phyloP scores from a whole-genome alignment of 2,329 filamentous ascomycete genomes.

The Alternaria burnsii region DNA sequence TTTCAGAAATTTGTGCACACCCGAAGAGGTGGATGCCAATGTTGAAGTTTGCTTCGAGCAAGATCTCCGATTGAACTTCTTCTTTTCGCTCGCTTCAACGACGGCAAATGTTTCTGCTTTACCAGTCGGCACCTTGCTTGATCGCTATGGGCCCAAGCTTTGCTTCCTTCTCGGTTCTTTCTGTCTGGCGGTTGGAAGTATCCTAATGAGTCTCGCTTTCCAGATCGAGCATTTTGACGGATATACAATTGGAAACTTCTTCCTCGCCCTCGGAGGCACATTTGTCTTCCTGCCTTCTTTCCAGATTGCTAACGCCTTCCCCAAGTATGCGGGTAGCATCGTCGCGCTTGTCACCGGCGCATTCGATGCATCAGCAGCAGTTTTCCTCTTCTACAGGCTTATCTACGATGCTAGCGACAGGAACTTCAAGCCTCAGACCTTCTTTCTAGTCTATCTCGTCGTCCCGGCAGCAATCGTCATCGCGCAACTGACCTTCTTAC shows the following conservation, averaged over 20 bases:
- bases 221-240: conserved; percentile 48
- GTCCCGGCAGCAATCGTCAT: conserved; percentile 73
- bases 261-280: conserved; percentile 79
- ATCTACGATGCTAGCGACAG: conserved; percentile 68
- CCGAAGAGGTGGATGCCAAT: conserved; percentile 43
- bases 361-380: conserved; percentile 81
- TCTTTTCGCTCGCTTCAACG: conserved; percentile 50
- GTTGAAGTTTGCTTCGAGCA: conserved; percentile 52
- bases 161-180: conserved; percentile 44
- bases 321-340: conserved; percentile 78
- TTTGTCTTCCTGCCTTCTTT: conserved; percentile 86
- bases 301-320: conserved; percentile 85
- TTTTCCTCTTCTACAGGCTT: conserved; percentile 78
- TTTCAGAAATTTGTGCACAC: conserved; percentile 48
- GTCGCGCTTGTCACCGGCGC: conserved; percentile 81
- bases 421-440: conserved; percentile 68
- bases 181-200: conserved; percentile 45
- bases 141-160: conserved; percentile 48
- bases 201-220: conserved; percentile 51
- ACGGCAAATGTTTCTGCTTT: conserved; percentile 51
- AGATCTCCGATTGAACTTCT: conserved; percentile 50
- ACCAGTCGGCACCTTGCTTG: conserved; percentile 48
- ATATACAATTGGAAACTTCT: conserved; percentile 76
- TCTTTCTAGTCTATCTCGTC: conserved; percentile 76
- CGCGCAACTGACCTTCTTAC: conserved; percentile 76